A percentile compares a stretch with the other conserved stretches of the same genome.
Evolutionary conservation across 2,329 filamentous ascomycete genomes (phyloP).

Genomic region (Reticulascus tulasneorum): DNA sequence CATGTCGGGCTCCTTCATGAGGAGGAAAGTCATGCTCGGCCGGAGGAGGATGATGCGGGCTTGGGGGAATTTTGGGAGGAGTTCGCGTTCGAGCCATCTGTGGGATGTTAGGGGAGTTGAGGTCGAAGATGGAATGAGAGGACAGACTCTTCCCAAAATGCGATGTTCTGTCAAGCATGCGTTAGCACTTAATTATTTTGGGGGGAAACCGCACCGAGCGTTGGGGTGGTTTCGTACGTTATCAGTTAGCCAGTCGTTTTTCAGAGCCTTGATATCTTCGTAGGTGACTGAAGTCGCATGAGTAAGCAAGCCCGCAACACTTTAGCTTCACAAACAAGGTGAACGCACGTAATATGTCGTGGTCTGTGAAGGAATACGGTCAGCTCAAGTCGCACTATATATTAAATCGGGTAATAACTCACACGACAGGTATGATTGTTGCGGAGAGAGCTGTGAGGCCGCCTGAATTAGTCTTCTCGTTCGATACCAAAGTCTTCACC

Average conservation of each 20-base stretch:
- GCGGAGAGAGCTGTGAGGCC: conserved; percentile 27
- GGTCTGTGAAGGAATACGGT: conserved; percentile 19
- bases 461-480: conserved; percentile 13
- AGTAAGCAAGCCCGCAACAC: conserved; percentile 1
- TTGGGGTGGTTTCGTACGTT: conserved; percentile 59
- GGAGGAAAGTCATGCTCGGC: conserved; percentile 87
- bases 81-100: conserved; percentile 84
- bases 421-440: conserved; percentile 42
- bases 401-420: conserved; percentile 26
- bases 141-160: conserved; percentile 92
- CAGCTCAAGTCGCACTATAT: conserved; percentile 2
- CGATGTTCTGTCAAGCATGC: conserved; percentile 64
- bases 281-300: conserved; percentile 61
- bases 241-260: conserved; percentile 93
- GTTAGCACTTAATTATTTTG: no score
- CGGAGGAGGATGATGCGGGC: conserved; percentile 87
- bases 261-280: conserved; percentile 84
- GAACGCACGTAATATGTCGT: conserved; percentile 21
- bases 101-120: conserved; percentile 11
- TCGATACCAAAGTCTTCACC: not conserved
- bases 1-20: conserved; percentile 68
- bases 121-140: conserved; percentile 1
- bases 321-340: not conserved
- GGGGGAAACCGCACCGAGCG: not conserved
- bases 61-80: conserved; percentile 72